These are phyloP conservation scores for Waltergamsia citrina DNA, from an alignment of 2,329 filamentous ascomycete species.

Conservation along the genomic window DNA sequence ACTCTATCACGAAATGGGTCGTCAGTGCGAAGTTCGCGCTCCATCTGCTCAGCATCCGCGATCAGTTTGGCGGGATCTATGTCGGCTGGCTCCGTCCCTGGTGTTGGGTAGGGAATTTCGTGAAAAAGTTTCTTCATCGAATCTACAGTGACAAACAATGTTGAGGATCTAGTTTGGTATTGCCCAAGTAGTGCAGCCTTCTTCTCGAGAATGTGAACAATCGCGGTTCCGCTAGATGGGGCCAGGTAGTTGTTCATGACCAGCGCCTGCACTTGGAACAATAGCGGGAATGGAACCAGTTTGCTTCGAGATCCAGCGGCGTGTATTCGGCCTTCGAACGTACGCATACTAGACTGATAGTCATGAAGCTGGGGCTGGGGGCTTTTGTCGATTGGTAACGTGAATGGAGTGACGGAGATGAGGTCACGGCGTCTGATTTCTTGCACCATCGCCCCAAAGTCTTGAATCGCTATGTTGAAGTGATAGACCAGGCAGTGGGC, in stretches of 20 bases:
- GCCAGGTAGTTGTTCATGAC: conserved; percentile 54
- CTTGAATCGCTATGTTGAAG: conserved; percentile 14
- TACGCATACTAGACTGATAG: conserved; percentile 12
- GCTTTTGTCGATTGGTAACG: conserved; percentile 8
- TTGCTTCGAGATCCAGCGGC: conserved; percentile 2
- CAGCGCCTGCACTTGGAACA: conserved; percentile 55
- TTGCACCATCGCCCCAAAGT: conserved; percentile 15
- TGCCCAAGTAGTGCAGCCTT: conserved; percentile 23
- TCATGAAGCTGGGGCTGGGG: conserved; percentile 8
- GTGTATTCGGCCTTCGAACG: conserved; percentile 21
- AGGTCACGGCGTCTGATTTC: conserved; percentile 9
- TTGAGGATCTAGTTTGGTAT: conserved; percentile 12
- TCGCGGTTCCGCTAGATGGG: conserved; percentile 39
- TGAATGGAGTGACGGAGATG: conserved; percentile 12
- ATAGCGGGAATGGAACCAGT: conserved; percentile 38
- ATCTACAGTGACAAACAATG: conserved; percentile 34
- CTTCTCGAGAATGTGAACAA: conserved; percentile 32
- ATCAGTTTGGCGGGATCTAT: conserved; percentile 32
- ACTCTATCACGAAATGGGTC: conserved; percentile 12
- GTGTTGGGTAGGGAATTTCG: conserved; percentile 44
- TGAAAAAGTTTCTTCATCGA: conserved; percentile 43
- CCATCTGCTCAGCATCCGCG: conserved; percentile 24
- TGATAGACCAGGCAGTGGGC: conserved; percentile 36
- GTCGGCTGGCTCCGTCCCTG: conserved; percentile 32
- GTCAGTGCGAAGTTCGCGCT: conserved; percentile 22